Conservation (phyloP, 305 asterid genomes). For the Ilex paraguariensis region DNA sequence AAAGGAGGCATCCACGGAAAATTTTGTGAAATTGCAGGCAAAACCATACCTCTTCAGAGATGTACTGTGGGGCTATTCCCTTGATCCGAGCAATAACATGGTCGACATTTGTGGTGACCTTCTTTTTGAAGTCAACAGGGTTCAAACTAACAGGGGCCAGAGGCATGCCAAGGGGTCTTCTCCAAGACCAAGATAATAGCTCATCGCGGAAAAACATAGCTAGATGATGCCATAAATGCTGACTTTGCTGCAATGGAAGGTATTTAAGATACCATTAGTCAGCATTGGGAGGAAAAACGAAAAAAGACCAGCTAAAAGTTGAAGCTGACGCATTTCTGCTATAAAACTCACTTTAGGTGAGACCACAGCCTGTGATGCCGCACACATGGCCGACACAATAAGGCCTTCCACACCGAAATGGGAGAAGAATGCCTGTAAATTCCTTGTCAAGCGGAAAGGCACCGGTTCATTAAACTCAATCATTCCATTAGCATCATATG, state of each 20-base stretch:
- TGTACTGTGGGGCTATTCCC: conserved; percentile 81
- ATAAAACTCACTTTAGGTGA: conserved; percentile 74
- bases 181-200: conserved; percentile 97
- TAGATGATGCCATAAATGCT: conserved; percentile 93
- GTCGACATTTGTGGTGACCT: conserved; percentile 77
- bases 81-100: conserved; percentile 74
- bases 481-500: conserved; percentile 96
- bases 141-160: conserved; percentile 62
- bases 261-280: conserved; percentile 8
- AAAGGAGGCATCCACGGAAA: no score
- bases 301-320: no score
- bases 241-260: conserved; percentile 70
- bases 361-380: conserved; percentile 96
- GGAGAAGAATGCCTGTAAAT: conserved; percentile 93
- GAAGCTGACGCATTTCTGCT: no score
- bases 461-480: conserved; percentile 95
- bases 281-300: neutral
- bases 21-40: no score
- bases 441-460: conserved; percentile 96
- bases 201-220: conserved; percentile 99
- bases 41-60: conserved; percentile 79
- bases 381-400: conserved; percentile 91
- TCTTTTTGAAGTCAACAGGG: conserved; percentile 78
- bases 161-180: conserved; percentile 89
- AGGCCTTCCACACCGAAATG: conserved; percentile 98